Base-by-base conservation (phyloP, 768 basidiomycete species). In the Lactarius quietus region DNA sequence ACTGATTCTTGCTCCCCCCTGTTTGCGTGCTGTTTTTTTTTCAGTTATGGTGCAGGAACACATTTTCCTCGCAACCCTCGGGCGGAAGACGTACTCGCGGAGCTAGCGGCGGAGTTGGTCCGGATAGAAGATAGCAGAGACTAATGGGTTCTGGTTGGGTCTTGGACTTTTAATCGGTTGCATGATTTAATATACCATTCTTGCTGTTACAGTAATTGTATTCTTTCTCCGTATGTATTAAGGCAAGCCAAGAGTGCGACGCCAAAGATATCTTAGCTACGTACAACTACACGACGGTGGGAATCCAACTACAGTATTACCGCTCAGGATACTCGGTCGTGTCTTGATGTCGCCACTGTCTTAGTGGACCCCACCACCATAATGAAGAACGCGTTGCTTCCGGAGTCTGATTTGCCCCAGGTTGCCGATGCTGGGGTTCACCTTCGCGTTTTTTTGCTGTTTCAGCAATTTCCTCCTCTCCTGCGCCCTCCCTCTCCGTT, bases 341-440 rank as follows among this genome's bases (percentile, higher is more conserved):
- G 71, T 93, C 92, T 69, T 87, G 83, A 69, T 93, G 74, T 54
- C 92, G 79, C 91, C 90, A 93, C 33, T 81, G 80, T 54, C 82
- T 78, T 26, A 93, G 74, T 3, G 91, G 90, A 0, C 89, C 88
- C 89, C 90, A 92, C 87, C 89, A 90, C 86, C 86, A 91, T 65
- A 89, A 72, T 15, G 72, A 57, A 36, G 54, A 38, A n/a, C 14
- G n/a, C 20, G 64, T 38, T 20, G 56, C 36, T 12, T 7, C 36
- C 7, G 43, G n/a, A 23, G 59, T 57, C 36, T 38, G 43, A 26
- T 38, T n/a, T 2, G 56, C 29, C 45, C 28, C 36, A 52, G 45
- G 18, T 57, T 39, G 54, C 39, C 29, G 41, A 48, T 70, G 70
- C 63, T 38, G 59, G 69, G 65, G 62, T 62, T 52, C 66, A 71